Conservation (phyloP, 2,329 filamentous ascomycete genomes). For the Trichoderma polysporum region DNA sequence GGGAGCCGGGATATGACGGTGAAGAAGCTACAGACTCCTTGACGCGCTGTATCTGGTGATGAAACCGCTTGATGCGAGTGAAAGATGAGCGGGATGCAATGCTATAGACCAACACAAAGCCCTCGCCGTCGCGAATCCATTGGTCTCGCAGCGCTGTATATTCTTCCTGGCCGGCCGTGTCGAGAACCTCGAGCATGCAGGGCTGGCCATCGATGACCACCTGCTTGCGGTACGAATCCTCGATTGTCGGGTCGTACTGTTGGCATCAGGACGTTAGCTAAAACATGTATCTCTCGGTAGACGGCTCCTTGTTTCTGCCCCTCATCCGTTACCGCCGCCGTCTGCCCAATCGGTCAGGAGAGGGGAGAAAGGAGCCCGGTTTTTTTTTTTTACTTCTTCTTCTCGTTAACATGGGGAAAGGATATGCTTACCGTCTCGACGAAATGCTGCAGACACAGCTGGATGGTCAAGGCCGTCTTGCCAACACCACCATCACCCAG, state of each 20-base stretch:
- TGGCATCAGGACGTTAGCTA: slow-evolving; percentile 13
- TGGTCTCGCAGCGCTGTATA: slow-evolving; percentile 96
- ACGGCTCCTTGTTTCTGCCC: slow-evolving; percentile 11
- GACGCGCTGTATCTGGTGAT: slow-evolving; percentile 94
- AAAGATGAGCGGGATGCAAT: slow-evolving; percentile 97
- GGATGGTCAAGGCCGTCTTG: slow-evolving; percentile 91
- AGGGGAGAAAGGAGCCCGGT: slow-evolving; percentile 4
- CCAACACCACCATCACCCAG: slow-evolving; percentile 91
- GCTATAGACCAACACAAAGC: slow-evolving; percentile 96
- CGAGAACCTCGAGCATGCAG: slow-evolving; percentile 95
- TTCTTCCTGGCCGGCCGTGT: slow-evolving; percentile 97
- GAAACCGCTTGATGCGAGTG: slow-evolving; percentile 89
- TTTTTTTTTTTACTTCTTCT: background rate
- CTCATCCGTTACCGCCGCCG: slow-evolving; percentile 14
- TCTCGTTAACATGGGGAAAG: background rate
- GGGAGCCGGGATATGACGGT: slow-evolving; percentile 74
- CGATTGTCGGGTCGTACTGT: slow-evolving; percentile 83
- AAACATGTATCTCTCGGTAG: background rate
- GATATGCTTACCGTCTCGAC: slow-evolving; percentile 73
- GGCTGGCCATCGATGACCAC: slow-evolving; percentile 92
- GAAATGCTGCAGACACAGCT: slow-evolving; percentile 97
- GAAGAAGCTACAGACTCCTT: slow-evolving; percentile 85
- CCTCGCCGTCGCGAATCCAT: slow-evolving; percentile 97
- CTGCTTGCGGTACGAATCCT: slow-evolving; percentile 85
- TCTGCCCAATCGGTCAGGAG: slow-evolving; percentile 8